These are phyloP conservation scores for Zelopaecilomyces penicillatus DNA, from an alignment of 2,329 filamentous ascomycete genomes.

Conservation along the genomic window DNA sequence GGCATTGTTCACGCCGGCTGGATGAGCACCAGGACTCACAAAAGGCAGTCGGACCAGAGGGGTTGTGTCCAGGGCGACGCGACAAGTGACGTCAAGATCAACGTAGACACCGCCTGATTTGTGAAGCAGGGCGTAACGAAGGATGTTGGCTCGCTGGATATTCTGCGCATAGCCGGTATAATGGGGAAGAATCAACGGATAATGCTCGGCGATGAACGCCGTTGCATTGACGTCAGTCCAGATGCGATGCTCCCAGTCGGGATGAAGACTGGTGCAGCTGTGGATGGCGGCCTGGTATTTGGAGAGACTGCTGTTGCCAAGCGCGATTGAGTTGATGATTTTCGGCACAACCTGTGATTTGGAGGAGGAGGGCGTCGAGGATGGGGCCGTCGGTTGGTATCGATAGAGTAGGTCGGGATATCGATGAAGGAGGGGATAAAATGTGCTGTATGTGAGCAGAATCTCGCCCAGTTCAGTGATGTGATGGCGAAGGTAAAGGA, in stretches of 20 bases:
- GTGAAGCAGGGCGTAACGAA: constrained; percentile 16
- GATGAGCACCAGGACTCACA: constrained; percentile 15
- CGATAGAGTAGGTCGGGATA: constrained; percentile 8
- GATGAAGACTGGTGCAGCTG: constrained; percentile 13
- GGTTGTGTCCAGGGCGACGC: constrained; percentile 12
- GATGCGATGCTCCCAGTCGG: constrained; percentile 14
- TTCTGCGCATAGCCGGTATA: constrained; percentile 14
- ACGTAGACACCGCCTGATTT: constrained; percentile 17
- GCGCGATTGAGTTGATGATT: constrained; percentile 24
- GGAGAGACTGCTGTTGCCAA: constrained; percentile 34
- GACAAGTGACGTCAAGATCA: constrained; percentile 16
- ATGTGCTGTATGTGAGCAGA: constrained; percentile 8
- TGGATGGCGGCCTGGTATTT: constrained; percentile 15
- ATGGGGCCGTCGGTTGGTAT: neutral
- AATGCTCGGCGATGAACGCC: constrained; percentile 13
- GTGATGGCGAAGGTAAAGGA: constrained; percentile 6
- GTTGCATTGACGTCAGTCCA: constrained; percentile 18
- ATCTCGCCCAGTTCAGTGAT: constrained; percentile 8
- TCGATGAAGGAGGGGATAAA: constrained; percentile 7
- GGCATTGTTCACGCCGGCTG: constrained; percentile 16
- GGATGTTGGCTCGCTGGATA: constrained; percentile 16
- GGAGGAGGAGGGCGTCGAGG: neutral
- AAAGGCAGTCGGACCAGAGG: constrained; percentile 13
- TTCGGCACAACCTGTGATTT: constrained; percentile 8
- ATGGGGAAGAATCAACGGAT: constrained; percentile 15